A percentile compares a stretch with the other conserved stretches of the same genome.
These are phyloP conservation scores for Alternaria triticina DNA, from an alignment of 2,329 filamentous ascomycete genomes.

Conservation along the genomic window DNA sequence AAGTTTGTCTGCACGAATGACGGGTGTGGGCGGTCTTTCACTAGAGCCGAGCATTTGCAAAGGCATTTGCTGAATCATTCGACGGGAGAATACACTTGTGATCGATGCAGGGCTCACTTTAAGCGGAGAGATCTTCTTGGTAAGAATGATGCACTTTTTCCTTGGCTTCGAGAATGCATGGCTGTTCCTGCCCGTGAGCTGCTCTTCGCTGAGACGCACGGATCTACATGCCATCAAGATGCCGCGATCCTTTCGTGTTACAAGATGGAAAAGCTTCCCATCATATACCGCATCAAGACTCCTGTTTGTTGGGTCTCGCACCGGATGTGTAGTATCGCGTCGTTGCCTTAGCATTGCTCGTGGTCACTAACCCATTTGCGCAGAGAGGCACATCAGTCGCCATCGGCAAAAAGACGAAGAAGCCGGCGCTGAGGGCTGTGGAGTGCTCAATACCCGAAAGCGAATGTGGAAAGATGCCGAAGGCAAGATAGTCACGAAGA, in stretches of 20 bases:
- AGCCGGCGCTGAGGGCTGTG: constrained; percentile 60
- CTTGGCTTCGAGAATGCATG: background rate
- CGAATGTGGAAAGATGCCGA: constrained; percentile 62
- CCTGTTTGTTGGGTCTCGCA: background rate
- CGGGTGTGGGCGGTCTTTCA: constrained; percentile 92
- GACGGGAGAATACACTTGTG: constrained; percentile 61
- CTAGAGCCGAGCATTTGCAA: constrained; percentile 92
- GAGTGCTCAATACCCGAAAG: constrained; percentile 59
- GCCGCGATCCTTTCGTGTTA: background rate
- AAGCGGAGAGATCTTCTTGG: constrained; percentile 66
- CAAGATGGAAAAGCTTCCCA: background rate
- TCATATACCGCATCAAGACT: background rate
- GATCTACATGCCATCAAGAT: background rate
- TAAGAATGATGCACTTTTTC: constrained; percentile 39
- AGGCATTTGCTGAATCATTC: constrained; percentile 91
- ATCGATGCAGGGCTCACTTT: constrained; percentile 66
- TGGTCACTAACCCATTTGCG: constrained; percentile 26
- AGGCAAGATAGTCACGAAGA: constrained; percentile 59
- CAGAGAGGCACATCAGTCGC: constrained; percentile 64
- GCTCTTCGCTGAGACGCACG: background rate
- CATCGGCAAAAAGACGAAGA: constrained; percentile 63
- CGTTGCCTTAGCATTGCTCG: background rate
- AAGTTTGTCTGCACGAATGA: constrained; percentile 72
- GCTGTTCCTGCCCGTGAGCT: background rate
- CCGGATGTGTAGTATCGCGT: background rate